phyloP scores from a whole-genome alignment of 495 filamentous ascomycete genomes.

The Penicillium lagena region DNA sequence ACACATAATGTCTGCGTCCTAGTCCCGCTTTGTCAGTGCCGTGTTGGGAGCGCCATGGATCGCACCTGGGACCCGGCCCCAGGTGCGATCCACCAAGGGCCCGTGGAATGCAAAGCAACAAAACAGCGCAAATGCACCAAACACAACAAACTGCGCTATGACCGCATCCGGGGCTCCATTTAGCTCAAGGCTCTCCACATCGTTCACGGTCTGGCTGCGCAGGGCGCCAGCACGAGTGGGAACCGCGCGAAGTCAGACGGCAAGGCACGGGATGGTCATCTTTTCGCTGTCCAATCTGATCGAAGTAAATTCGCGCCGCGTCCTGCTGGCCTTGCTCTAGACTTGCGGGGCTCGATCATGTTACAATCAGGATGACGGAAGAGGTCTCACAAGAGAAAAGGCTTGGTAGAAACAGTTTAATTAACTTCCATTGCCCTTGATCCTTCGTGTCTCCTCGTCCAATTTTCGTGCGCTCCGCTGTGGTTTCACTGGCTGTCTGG shows the following conservation, averaged over 20 bases:
- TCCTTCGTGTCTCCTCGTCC: not conserved
- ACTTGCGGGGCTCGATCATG: conserved; percentile 15
- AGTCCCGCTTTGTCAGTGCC: no score
- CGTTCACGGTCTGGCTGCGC: conserved; percentile 1
- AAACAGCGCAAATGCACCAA: not conserved
- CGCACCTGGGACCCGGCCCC: no score
- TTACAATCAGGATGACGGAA: conserved; percentile 12
- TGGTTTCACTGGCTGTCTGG: not conserved
- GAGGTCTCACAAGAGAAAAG: not conserved
- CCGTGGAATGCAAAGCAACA: no score
- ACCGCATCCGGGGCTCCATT: conserved; percentile 3
- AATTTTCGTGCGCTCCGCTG: not conserved
- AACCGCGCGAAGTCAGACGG: conserved; percentile 11
- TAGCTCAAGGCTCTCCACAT: conserved; percentile 7
- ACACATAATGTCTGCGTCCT: no score
- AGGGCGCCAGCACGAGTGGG: conserved; percentile 13
- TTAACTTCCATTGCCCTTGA: not conserved
- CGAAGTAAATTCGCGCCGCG: conserved; percentile 4
- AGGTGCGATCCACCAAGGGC: no score
- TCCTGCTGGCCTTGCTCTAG: conserved; percentile 15
- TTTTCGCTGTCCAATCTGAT: conserved; percentile 7
- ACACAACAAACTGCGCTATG: conserved; percentile 9
- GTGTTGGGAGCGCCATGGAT: no score
- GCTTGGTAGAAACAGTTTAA: no score
- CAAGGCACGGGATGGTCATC: conserved; percentile 7